Base-by-base conservation (phyloP, 2,329 filamentous ascomycete species). In the Claviceps sp. region DNA sequence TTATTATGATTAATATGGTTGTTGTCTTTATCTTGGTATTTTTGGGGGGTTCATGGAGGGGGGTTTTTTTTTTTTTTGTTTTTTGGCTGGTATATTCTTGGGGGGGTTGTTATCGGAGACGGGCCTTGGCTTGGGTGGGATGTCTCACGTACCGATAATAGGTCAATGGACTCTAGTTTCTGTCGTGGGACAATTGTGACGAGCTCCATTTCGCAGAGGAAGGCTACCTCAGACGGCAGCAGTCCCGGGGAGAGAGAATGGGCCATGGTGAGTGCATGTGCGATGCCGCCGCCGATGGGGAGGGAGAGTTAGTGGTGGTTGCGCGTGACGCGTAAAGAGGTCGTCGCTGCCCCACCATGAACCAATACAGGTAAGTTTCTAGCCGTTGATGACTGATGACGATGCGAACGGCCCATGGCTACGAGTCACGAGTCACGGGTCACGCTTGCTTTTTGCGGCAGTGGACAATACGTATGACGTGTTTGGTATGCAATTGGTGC, bases 161-260 rank as follows among this genome's bases (percentile, higher is more conserved):
- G 78, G 60, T 87, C 77, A 56, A 98, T 85, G 59, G 80, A 81
- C 58, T 96, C 89, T 50, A 98, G 82, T 57, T 86, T 80, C 67
- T 97, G 90, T 50, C 93, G 86, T 38, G 93, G 93, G 48, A 97
- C 82, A 22, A 98, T 79, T 0, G 90, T 96, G 52, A 98, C 86
- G 61, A 88, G 80, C 71, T 97, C 91, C 89, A 96, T 97, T 72
- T 98, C 93, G 68, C 90, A 95, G 29, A 97, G 74, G 64, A 97
- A 98, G 49, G 89, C 86, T 45, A 94, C 86, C 71, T 98, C 93
- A 57, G 86, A 76, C 54, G 93, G 88, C 60, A 86, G 85, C 45
- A 96, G 77, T 67, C 71, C 75, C 49, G 67, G 61, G 4, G 73
- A 73, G 14, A 78, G 65, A 34, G 75, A 72, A 48, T 75, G 64